phyloP scores from a whole-genome alignment of 2,329 filamentous ascomycete genomes.

The Colletotrichum caudatum region DNA sequence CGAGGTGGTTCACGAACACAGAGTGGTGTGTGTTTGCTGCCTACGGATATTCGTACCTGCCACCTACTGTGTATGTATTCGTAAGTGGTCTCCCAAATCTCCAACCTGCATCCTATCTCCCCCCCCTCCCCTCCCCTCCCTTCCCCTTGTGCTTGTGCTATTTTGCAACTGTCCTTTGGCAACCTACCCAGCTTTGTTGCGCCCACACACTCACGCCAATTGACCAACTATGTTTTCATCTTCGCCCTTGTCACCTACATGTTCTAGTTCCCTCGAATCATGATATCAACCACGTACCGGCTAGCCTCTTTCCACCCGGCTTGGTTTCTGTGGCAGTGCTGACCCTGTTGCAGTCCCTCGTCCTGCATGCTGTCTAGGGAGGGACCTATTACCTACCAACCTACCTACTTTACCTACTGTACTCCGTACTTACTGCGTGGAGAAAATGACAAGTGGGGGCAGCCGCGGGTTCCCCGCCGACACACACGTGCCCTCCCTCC shows the following conservation, averaged over 20 bases:
- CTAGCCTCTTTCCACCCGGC: neutral
- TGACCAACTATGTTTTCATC: neutral
- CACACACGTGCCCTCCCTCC: constrained; percentile 29
- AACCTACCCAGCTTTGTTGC: no score
- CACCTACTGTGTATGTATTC: no score
- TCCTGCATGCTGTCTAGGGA: neutral
- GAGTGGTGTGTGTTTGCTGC: neutral
- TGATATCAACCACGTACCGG: constrained; percentile 7
- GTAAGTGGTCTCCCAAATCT: constrained; percentile 15
- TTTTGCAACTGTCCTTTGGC: neutral
- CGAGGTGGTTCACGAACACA: no score
- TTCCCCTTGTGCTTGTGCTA: neutral
- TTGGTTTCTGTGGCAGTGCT: constrained; percentile 31
- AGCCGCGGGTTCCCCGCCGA: neutral
- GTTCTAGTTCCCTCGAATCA: constrained; percentile 6
- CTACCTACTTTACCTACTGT: no score
- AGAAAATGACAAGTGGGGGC: constrained; percentile 27
- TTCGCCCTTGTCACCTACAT: constrained; percentile 6
- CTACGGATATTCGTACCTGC: no score
- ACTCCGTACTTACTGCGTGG: neutral
- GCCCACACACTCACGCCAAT: neutral
- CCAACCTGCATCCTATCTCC: constrained; percentile 4
- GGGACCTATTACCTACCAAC: no score
- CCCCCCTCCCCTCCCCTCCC: neutral
- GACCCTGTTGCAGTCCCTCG: neutral